Conservation (phyloP, 306 rosid genomes). For the Glycine tomentella region DNA sequence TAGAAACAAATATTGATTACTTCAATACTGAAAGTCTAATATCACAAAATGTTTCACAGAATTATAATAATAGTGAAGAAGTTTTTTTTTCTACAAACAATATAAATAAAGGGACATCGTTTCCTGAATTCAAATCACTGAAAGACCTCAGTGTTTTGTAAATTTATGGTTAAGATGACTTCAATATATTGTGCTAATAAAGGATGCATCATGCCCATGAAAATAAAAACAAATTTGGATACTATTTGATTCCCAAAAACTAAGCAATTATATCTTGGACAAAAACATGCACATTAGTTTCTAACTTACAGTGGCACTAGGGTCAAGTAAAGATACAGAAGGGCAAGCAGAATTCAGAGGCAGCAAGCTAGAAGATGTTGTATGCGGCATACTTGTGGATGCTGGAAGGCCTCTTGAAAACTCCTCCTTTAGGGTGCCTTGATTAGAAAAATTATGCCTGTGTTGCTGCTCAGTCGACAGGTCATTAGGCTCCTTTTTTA, state of each 20-base stretch:
- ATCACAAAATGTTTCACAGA: no score
- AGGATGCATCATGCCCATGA: slow-evolving; percentile 20
- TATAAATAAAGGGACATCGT: no score
- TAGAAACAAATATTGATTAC: no score
- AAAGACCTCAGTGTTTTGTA: no score
- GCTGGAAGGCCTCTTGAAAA: slow-evolving; percentile 74
- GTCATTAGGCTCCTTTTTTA: slow-evolving; percentile 73
- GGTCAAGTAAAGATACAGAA: slow-evolving; percentile 60
- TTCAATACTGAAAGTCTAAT: no score
- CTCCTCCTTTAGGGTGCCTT: slow-evolving; percentile 68
- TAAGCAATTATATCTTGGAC: slow-evolving; percentile 7
- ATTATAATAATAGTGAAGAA: no score
- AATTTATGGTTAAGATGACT: no score
- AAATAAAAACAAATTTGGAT: not conserved
- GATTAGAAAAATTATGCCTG: slow-evolving; percentile 60
- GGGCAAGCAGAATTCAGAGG: slow-evolving; percentile 62
- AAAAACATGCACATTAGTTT: slow-evolving; percentile 27
- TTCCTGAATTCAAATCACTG: no score
- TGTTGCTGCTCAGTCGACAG: slow-evolving; percentile 75
- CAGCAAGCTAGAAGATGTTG: slow-evolving; percentile 58
- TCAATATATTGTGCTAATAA: not conserved
- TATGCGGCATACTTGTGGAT: slow-evolving; percentile 54
- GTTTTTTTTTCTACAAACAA: no score
- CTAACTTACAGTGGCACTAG: slow-evolving; percentile 56
- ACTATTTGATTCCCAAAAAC: slow-evolving; percentile 21